These are phyloP conservation scores for Drechmeria coniospora DNA, from an alignment of 2,329 filamentous ascomycete genomes.

Conservation along the genomic window DNA sequence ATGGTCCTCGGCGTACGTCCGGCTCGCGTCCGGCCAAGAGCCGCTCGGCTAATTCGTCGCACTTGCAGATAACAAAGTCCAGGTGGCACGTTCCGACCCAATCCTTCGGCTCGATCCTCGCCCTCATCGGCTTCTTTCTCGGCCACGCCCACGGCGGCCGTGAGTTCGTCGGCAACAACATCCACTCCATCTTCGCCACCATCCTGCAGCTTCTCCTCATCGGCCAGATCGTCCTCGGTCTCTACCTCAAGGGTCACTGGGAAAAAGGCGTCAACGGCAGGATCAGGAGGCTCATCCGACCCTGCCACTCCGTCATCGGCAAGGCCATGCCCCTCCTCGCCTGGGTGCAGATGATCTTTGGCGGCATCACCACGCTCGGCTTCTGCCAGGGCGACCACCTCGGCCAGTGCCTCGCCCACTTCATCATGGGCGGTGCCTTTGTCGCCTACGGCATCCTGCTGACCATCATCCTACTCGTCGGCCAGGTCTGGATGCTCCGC, in stretches of 20 bases:
- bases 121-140: constrained; percentile 74
- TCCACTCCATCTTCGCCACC: constrained; percentile 69
- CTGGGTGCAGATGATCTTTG: constrained; percentile 93
- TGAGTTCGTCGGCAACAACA: constrained; percentile 60
- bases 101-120: constrained; percentile 55
- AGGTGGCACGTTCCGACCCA: constrained; percentile 92
- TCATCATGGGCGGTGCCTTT: constrained; percentile 97
- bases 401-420: constrained; percentile 88
- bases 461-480: constrained; percentile 72
- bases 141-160: constrained; percentile 84
- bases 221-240: constrained; percentile 61
- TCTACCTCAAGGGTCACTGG: constrained; percentile 81
- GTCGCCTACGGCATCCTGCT: constrained; percentile 85
- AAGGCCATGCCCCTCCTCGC: constrained; percentile 74
- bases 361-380: constrained; percentile 78
- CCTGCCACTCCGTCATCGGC: constrained; percentile 65
- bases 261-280: constrained; percentile 69
- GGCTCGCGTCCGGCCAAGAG: not conserved
- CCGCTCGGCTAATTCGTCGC: constrained; percentile 2
- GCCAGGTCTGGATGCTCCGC: constrained; percentile 71
- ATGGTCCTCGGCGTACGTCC: constrained; percentile 80
- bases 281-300: constrained; percentile 57
- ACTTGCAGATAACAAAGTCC: constrained; percentile 60
- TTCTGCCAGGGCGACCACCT: constrained; percentile 87
- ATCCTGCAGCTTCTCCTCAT: constrained; percentile 67